Evolutionary conservation across 2,329 filamentous ascomycete species (phyloP), one percentile per base, ranked within the genome.

Genomic region (Colletotrichum horii): DNA sequence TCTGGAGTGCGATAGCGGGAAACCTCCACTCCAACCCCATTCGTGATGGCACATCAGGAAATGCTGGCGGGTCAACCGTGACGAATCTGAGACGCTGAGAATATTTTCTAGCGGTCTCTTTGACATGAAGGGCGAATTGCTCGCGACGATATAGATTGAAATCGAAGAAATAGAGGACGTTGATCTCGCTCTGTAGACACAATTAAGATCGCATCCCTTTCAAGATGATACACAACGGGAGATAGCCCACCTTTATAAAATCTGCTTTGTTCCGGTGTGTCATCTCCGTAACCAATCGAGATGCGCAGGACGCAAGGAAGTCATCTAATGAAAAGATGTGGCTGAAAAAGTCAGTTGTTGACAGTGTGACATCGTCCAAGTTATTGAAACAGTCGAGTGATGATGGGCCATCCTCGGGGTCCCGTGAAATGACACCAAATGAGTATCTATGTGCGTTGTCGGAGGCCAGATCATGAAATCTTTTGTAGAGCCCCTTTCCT

Each of bases 11-110:
- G n/a, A 77, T 70, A 8, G 73, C 68, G 1, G 76, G 76, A 34
- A 77, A 77, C 4, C 48, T 43, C 72, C 73, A 72, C 43, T 67
- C 8, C 60, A 77, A 76, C 2, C 87, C 88, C 67, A 89, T 78
- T 43, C 81, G 81, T 16, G 78, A 72, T 3, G 83, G 79, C 77
- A 89, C 85, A 34, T 88, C 85, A 8, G 81, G 83, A 78, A 89
- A 89, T 71, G 88, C 86, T 24, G 78, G 70, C 0, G 83, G 82
- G 75, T 89, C 86, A 3, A 89, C 85, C 3, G 85, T 88, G 5
- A 87, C 85, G 75, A 90, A 89, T 70, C 79, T 81, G 15, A 90
- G 81, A 67, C 87, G 89, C 11, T 88, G 87, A 62, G 81, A 77
- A 79, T 87, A 89, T 76, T 84, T 85, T 74, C 85, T 85, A 2